Conservation (phyloP, 805 yeast species). For the Zygotorulaspora danielsina region DNA sequence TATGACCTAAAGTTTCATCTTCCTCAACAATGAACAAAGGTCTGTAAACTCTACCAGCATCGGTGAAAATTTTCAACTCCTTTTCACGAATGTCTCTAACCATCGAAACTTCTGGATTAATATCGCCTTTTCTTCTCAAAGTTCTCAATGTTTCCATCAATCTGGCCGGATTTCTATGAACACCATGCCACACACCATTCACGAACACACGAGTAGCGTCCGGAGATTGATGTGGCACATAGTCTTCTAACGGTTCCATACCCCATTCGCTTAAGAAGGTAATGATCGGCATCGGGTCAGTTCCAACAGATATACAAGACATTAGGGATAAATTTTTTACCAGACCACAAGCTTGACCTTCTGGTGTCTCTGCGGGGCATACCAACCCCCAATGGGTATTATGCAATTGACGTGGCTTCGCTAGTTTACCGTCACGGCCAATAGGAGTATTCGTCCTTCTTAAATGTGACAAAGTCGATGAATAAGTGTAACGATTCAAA, state of each 20-base stretch:
- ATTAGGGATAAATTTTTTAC: conserved; percentile 93
- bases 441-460: conserved; percentile 99
- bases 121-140: conserved; percentile 91
- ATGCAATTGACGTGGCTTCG: conserved; percentile 98
- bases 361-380: conserved; percentile 99
- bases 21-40: conserved; percentile 93
- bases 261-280: conserved; percentile 98
- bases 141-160: conserved; percentile 86
- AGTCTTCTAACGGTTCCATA: conserved; percentile 95
- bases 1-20: conserved; percentile 58
- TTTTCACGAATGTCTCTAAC: conserved; percentile 95
- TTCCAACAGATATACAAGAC: conserved; percentile 97
- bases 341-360: conserved; percentile 99
- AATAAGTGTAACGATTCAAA: conserved; percentile 93
- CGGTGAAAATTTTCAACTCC: conserved; percentile 93
- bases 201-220: conserved; percentile 92
- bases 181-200: conserved; percentile 99
- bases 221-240: conserved; percentile 86
- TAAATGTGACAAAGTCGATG: conserved; percentile 97
- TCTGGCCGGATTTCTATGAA: conserved; percentile 92
- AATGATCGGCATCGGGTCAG: conserved; percentile 92
- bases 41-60: conserved; percentile 97
- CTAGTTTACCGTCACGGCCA: conserved; percentile 98
- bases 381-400: conserved; percentile 99
- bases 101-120: conserved; percentile 92